Evolutionary conservation across 225 moss, liverwort and hornwort genomes (phyloP).

Genomic region (Asterella californica): DNA sequence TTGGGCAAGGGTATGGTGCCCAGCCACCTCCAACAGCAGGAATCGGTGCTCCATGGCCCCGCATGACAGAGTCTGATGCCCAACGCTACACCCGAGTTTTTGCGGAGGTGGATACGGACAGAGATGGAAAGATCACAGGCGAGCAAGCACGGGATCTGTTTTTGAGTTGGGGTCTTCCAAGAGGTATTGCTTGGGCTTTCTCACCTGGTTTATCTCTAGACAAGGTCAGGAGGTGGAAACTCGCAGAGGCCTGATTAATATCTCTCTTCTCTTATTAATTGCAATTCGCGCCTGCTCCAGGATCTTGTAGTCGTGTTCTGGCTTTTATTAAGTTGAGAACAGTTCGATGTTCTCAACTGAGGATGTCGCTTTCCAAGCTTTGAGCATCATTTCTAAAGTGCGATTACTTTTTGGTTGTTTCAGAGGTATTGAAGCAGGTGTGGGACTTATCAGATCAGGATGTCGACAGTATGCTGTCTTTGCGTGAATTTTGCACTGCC

Average conservation of each 20-base stretch:
- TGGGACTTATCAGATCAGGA: constrained; percentile 99
- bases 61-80: constrained; percentile 74
- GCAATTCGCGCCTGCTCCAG: no score
- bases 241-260: not conserved
- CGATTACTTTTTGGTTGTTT: not conserved
- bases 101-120: constrained; percentile 83
- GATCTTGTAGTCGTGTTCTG: not conserved
- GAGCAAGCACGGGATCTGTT: constrained; percentile 91
- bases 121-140: constrained; percentile 91
- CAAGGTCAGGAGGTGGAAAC: not conserved
- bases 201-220: not conserved
- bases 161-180: constrained; percentile 87
- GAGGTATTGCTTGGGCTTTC: constrained; percentile 45
- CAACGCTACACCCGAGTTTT: constrained; percentile 89
- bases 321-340: not conserved
- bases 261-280: no score
- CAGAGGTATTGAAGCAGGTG: constrained; percentile 98
- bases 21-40: constrained; percentile 40
- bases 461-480: constrained; percentile 89
- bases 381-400: not conserved
- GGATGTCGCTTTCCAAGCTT: not conserved
- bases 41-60: constrained; percentile 69
- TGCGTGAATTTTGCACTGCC: constrained; percentile 90
- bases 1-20: constrained; percentile 48
- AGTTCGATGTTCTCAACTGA: not conserved